These are phyloP conservation scores for Penicillium sp. DNA, from an alignment of 2,329 filamentous ascomycete species.

Conservation along the genomic window DNA sequence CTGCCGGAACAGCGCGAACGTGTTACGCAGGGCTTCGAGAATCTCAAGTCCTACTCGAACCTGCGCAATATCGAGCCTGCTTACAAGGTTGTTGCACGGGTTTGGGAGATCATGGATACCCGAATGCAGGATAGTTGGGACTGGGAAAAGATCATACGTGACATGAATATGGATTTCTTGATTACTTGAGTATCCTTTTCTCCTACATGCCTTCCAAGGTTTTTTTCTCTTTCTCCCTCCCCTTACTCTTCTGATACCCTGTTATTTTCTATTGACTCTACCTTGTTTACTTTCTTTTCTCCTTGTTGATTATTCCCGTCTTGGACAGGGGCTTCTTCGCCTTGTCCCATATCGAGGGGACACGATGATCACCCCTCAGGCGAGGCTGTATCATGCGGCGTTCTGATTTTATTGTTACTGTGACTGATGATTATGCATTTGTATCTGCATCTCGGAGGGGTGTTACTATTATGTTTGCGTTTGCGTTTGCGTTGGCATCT, in stretches of 20 bases:
- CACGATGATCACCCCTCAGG: constrained; percentile 11
- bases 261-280: constrained; percentile 4
- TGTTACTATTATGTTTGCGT: not conserved
- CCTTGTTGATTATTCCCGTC: not conserved
- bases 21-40: constrained; percentile 47
- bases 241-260: constrained; percentile 16
- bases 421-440: constrained; percentile 5
- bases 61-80: constrained; percentile 52
- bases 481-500: not conserved
- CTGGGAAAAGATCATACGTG: constrained; percentile 53
- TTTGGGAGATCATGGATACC: constrained; percentile 54
- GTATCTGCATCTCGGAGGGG: constrained; percentile 13
- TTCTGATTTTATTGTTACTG: constrained; percentile 7
- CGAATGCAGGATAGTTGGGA: constrained; percentile 52
- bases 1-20: constrained; percentile 47
- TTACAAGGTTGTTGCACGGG: constrained; percentile 46
- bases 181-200: constrained; percentile 43
- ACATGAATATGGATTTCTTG: constrained; percentile 54
- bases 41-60: constrained; percentile 48
- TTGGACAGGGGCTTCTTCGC: not conserved
- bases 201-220: not conserved
- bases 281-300: constrained; percentile 1
- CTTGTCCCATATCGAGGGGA: constrained; percentile 3
- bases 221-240: constrained; percentile 1
- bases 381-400: constrained; percentile 17